These are phyloP conservation scores for Aspergillus texensis DNA, from an alignment of 2,329 filamentous ascomycete genomes.

Conservation along the genomic window DNA sequence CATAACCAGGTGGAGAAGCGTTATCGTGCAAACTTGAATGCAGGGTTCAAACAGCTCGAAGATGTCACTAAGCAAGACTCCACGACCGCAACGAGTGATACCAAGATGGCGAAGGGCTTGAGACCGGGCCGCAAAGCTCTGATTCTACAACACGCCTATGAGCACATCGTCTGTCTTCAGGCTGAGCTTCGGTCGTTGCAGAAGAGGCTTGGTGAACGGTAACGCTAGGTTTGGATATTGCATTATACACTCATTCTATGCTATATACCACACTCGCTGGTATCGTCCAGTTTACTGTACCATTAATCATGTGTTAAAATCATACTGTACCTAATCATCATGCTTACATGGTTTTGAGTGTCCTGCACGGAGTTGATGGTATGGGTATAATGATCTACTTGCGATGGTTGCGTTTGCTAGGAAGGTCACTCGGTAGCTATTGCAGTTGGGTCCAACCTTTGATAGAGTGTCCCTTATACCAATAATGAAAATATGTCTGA, in stretches of 20 bases:
- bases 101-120: neutral
- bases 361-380: neutral
- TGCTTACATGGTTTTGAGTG: neutral
- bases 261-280: neutral
- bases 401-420: neutral
- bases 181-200: neutral
- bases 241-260: neutral
- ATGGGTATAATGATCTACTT: neutral
- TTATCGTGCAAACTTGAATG: neutral
- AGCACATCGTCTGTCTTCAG: neutral
- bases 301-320: too few relatives aligned
- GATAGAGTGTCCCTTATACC: neutral
- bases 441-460: neutral
- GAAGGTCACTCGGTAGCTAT: neutral
- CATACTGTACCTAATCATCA: neutral
- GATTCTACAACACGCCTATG: neutral
- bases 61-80: neutral
- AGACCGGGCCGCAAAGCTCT: slow-evolving; percentile 1
- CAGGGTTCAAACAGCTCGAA: neutral
- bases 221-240: neutral
- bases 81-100: neutral
- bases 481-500: neutral
- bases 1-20: slow-evolving; percentile 1
- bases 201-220: neutral
- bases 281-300: neutral